Base-by-base conservation (phyloP, 2,329 filamentous ascomycete species). In the Fusarium chaquense region DNA sequence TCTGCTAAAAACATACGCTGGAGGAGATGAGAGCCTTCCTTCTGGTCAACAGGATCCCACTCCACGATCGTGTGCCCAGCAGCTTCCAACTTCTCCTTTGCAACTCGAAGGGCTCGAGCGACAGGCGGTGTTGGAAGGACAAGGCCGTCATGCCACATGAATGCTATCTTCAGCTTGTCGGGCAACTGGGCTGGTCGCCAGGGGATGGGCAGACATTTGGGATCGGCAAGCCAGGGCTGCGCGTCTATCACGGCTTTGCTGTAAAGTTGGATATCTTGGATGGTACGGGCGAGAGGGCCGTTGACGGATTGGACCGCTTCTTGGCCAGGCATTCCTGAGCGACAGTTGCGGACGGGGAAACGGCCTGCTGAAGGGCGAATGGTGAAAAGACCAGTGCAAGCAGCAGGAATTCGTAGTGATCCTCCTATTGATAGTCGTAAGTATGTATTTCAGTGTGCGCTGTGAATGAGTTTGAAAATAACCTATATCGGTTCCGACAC, bases 61-160 rank as follows among this genome's bases (percentile, higher is more conserved):
- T 87, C 84, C 3, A 88, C 74, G 1, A 90, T 63, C 8, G 86
- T 83, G 69, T 89, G 81, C 2, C 84, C 85, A 0, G 83, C 80
- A 0, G 74, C 76, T 40, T 78, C 72, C 16, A 90, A 78, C 50
- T 76, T 81, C 4, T 79, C 76, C 0, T 81, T 82, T 0, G 86
- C 78, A 8, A 81, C 76, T 4, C 79, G 76, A 12, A 92, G 76
- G 2, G 87, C 89, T 8, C 89, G 83, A 0, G 82, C 78, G 5
- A 92, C 83, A 0, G 90, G 90, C 4, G 91, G 90, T 53, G 91
- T 91, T 0, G 91, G 90, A 8, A 78, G 82, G 6, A 91, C 89
- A 51, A 89, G 82, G 12, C 85, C 87, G 74, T 93, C 91, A 76
- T 90, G 81, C 84, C 86, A 89, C 77, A 92, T 82, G 33, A 92